These are phyloP conservation scores for Ilyonectria robusta DNA, from an alignment of 2,329 filamentous ascomycete species.

Conservation along the genomic window DNA sequence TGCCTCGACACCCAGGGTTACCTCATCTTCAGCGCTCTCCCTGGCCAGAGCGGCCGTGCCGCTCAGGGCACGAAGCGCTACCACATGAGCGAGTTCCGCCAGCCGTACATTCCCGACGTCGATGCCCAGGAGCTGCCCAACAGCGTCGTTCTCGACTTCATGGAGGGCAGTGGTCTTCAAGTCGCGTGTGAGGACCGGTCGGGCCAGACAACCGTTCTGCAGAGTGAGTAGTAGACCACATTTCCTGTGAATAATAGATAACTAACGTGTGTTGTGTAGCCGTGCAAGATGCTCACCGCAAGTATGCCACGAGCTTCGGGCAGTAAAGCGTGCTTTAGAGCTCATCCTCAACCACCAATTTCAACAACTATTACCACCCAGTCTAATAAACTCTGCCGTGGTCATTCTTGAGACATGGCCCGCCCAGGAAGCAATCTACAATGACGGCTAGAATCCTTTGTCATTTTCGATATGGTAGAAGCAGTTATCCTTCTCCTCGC, in stretches of 20 bases:
- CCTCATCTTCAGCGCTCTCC: constrained; percentile 79
- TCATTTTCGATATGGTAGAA: constrained; percentile 11
- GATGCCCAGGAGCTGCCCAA: constrained; percentile 94
- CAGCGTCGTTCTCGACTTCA: constrained; percentile 76
- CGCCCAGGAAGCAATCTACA: constrained; percentile 1
- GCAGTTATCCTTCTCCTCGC: constrained; percentile 6
- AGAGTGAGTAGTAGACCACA: constrained; percentile 63
- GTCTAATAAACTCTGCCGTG: constrained; percentile 12
- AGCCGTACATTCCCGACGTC: constrained; percentile 86
- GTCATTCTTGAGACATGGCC: constrained; percentile 13
- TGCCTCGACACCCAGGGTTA: constrained; percentile 88
- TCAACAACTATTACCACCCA: background rate
- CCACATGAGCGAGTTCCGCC: constrained; percentile 86
- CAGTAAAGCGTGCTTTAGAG: constrained; percentile 39
- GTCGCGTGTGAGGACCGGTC: constrained; percentile 74
- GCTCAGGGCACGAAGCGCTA: constrained; percentile 77
- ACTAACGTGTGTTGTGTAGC: constrained; percentile 41
- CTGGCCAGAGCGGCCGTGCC: constrained; percentile 67
- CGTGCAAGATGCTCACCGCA: constrained; percentile 55
- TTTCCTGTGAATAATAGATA: background rate
- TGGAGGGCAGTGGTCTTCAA: constrained; percentile 73
- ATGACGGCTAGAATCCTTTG: constrained; percentile 5
- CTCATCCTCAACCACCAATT: background rate
- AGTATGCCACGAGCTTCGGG: constrained; percentile 51
- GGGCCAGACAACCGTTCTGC: constrained; percentile 69